These are phyloP conservation scores for Gentiana straminea DNA, from an alignment of 257 asterid species.

Conservation along the genomic window DNA sequence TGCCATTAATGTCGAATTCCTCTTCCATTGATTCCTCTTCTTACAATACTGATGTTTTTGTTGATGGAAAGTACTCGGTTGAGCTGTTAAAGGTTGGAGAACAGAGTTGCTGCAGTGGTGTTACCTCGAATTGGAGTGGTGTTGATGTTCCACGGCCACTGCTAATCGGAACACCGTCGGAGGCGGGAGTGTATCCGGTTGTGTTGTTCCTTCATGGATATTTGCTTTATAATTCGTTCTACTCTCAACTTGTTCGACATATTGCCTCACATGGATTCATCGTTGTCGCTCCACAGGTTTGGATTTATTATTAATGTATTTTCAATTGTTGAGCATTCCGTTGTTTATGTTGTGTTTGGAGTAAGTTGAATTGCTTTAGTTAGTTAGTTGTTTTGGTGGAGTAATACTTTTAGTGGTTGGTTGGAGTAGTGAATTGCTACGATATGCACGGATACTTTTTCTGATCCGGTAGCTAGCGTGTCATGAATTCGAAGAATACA, in stretches of 20 bases:
- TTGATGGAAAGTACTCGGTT: conserved; percentile 29
- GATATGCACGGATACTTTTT: too few relatives aligned
- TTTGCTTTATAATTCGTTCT: conserved; percentile 71
- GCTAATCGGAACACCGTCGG: conserved; percentile 44
- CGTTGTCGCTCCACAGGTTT: conserved; percentile 82
- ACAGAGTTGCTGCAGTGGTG: conserved; percentile 5
- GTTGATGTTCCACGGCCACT: conserved; percentile 39
- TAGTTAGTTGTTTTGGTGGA: too few relatives aligned
- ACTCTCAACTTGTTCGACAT: conserved; percentile 71
- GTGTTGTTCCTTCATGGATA: conserved; percentile 73
- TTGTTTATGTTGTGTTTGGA: too few relatives aligned
- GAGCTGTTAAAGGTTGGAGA: conserved; percentile 26
- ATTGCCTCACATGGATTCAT: conserved; percentile 82
- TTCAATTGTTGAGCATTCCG: too few relatives aligned
- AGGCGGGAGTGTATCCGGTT: conserved; percentile 52
- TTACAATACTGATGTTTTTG: conserved; percentile 21
- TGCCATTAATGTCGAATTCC: conserved; percentile 12
- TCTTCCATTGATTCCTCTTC: conserved; percentile 26
- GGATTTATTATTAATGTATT: not conserved
- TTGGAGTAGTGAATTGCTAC: too few relatives aligned
- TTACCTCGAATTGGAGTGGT: not conserved
- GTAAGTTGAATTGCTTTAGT: too few relatives aligned
- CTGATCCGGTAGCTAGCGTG: too few relatives aligned
- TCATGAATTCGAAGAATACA: too few relatives aligned
- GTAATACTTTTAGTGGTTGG: too few relatives aligned